phyloP scores from a whole-genome alignment of 2,329 filamentous ascomycete genomes.

The Aulographum hederae region DNA sequence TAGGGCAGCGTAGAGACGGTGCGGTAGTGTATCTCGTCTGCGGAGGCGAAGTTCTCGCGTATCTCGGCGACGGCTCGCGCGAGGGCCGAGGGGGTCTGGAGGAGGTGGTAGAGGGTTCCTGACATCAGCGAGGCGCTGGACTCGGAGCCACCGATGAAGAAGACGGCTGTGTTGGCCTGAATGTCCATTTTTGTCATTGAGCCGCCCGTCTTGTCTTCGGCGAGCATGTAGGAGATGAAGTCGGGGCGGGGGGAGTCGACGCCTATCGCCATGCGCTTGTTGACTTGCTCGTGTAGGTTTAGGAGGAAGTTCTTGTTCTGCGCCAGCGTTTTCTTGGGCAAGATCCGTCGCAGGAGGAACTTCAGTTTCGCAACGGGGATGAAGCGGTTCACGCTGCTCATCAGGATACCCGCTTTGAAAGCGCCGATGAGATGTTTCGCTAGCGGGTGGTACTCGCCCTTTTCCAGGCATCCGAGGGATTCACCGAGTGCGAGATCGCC shows the following conservation, averaged over 20 bases:
- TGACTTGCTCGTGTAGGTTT: background rate
- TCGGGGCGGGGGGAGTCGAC: background rate
- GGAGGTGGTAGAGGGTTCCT: background rate
- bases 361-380: background rate
- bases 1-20: background rate
- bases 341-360: background rate
- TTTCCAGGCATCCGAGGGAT: background rate
- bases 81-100: background rate
- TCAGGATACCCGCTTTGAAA: too few relatives aligned
- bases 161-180: background rate
- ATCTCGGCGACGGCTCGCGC: background rate
- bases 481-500: background rate
- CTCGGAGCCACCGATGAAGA: background rate
- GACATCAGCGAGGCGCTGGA: background rate
- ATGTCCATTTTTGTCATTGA: background rate
- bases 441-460: background rate
- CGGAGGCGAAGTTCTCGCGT: background rate
- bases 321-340: background rate
- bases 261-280: background rate
- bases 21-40: background rate
- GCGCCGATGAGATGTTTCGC: too few relatives aligned
- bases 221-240: background rate
- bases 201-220: background rate
- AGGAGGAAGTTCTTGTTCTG: background rate
- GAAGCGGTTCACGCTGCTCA: background rate